phyloP scores from a whole-genome alignment of 495 filamentous ascomycete species.

The Neurospora discreta region DNA sequence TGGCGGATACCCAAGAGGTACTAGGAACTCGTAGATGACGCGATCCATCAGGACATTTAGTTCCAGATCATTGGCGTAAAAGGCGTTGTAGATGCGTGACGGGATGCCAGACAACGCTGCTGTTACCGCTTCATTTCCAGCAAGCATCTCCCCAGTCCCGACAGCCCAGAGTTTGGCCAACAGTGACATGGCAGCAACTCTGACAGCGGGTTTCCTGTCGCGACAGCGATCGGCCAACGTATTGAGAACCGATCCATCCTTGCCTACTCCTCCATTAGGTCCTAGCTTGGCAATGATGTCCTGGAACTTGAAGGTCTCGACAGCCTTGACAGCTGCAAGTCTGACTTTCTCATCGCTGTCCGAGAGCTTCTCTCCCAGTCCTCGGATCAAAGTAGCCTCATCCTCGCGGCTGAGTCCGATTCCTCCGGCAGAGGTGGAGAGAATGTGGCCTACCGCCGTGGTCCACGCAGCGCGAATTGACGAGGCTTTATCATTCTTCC shows the following conservation, averaged over 20 bases:
- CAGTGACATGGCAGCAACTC: slow-evolving; percentile 74
- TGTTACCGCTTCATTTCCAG: slow-evolving; percentile 64
- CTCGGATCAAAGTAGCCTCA: slow-evolving; percentile 57
- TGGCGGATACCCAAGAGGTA: slow-evolving; percentile 76
- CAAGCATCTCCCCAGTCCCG: slow-evolving; percentile 74
- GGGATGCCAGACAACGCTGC: slow-evolving; percentile 68
- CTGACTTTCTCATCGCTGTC: slow-evolving; percentile 88
- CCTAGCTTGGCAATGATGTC: slow-evolving; percentile 75
- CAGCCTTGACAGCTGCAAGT: slow-evolving; percentile 69
- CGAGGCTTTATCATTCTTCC: slow-evolving; percentile 73
- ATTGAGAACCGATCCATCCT: slow-evolving; percentile 58
- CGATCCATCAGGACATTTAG: slow-evolving; percentile 75
- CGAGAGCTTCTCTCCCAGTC: slow-evolving; percentile 66
- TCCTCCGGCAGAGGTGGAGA: slow-evolving; percentile 71
- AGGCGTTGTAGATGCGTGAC: slow-evolving; percentile 73
- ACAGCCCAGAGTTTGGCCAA: slow-evolving; percentile 85
- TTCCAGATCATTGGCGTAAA: slow-evolving; percentile 83
- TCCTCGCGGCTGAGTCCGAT: slow-evolving; percentile 71
- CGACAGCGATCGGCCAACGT: slow-evolving; percentile 80
- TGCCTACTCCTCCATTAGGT: slow-evolving; percentile 55
- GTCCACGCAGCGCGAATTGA: slow-evolving; percentile 77
- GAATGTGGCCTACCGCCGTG: slow-evolving; percentile 70
- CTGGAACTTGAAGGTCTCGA: slow-evolving; percentile 64
- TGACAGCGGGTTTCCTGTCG: slow-evolving; percentile 71
- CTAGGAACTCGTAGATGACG: slow-evolving; percentile 73